Evolutionary conservation across 2,329 filamentous ascomycete species (phyloP).

Genomic region (Mycosphaerella sp.): DNA sequence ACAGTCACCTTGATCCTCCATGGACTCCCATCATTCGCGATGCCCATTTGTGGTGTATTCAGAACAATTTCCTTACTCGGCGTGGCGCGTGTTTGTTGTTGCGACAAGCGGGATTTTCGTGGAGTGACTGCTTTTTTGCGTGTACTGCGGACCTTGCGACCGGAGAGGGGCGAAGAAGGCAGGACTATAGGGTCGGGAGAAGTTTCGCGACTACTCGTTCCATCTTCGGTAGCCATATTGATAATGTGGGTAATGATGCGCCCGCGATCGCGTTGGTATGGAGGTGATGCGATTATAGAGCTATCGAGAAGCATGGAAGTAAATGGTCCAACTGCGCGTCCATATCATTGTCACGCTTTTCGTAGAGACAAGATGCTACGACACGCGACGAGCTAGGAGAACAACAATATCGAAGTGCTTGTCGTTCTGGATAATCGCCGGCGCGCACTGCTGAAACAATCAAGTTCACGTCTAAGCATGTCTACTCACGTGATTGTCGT

Average conservation of each 20-base stretch:
- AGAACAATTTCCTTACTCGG: conserved; percentile 44
- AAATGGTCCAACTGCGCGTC: background rate
- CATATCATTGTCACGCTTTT: background rate
- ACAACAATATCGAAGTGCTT: background rate
- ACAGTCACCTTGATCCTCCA: conserved; percentile 48
- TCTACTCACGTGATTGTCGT: background rate
- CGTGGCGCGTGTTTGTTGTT: conserved; percentile 23
- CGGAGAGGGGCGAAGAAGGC: conserved; percentile 30
- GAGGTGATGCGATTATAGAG: background rate
- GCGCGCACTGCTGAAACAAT: background rate
- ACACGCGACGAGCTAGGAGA: background rate
- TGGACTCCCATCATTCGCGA: conserved; percentile 37
- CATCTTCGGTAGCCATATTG: background rate
- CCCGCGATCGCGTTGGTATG: background rate
- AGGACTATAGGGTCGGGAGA: conserved; percentile 34
- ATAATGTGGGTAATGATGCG: background rate
- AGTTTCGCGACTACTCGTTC: conserved; percentile 16
- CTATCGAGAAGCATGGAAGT: background rate
- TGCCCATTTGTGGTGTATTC: conserved; percentile 35
- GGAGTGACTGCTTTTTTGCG: conserved; percentile 2
- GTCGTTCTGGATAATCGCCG: background rate
- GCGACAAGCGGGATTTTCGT: conserved; percentile 10
- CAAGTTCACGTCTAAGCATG: no score
- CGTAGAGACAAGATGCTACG: background rate
- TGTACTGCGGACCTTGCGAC: conserved; percentile 6